Evolutionary conservation across 2,329 filamentous ascomycete species (phyloP), one percentile per base, ranked within the genome.

Genomic region (Fonsecaea pugnacius): DNA sequence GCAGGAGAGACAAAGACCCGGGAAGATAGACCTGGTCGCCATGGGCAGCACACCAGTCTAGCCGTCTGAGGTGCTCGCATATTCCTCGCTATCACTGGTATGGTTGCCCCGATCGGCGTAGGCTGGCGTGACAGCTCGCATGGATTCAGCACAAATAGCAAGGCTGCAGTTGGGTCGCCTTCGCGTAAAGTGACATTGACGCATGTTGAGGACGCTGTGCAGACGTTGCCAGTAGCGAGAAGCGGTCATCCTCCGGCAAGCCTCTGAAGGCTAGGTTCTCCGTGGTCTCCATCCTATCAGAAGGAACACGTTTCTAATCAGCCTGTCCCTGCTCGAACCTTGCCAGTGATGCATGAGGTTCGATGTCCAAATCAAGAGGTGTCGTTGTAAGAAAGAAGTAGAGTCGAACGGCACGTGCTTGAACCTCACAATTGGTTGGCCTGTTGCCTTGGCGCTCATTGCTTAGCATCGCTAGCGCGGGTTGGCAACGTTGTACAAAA

Each of bases 71-170:
- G 46, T 21, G 43, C 43, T 50, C 6, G 32, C 9, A 24, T 14
- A 40, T 38, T 30, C 57, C n/a, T 38, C 14, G 32, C 46, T 21
- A 8, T 8, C 33, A 4, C 16, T 43, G 16, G 38, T 43, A 43
- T 9, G 14, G 10, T 21, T 38, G 32, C 32, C 35, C 35, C 32
- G 12, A 30, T 30, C 35, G 57, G 51, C 30, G 46, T 59, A 35
- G 57, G 40, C n/a, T 43, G 35, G 4, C 18, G 40, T 51, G 33
- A 32, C 43, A 30, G 43, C 57, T 35, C 57, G 43, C 36, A 59
- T 59, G 57, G 57, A 24, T 33, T 35, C 50, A 21, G 24, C 43
- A 33, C 18, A 43, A n/a, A 59, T 52, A 18, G 57, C 57, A 59
- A 59, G 46, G 57, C 57, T 59, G 43, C 12, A 52, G 35, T 16